These are phyloP conservation scores for Corchorus olitorius DNA, from an alignment of 345 rosid genomes.

Conservation along the genomic window DNA sequence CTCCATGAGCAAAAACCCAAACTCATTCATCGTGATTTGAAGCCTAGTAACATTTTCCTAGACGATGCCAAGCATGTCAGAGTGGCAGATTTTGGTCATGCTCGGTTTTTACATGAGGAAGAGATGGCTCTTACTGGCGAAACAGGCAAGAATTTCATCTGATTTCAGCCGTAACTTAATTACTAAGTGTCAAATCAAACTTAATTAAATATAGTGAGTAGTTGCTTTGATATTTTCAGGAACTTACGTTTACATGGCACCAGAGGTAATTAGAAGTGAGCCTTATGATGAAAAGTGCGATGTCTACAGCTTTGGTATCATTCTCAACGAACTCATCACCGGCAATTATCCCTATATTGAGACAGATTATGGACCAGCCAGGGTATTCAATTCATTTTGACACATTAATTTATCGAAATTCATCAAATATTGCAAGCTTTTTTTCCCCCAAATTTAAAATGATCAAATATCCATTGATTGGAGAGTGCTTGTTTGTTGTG, in stretches of 20 bases:
- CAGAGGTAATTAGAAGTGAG: constrained; percentile 58
- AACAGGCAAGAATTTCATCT: constrained; percentile 40
- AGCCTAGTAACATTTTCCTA: constrained; percentile 63
- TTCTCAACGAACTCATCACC: constrained; percentile 54
- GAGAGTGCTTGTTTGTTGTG: background rate
- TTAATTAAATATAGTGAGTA: no score
- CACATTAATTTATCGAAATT: background rate
- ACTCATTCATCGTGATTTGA: constrained; percentile 66
- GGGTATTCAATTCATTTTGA: constrained; percentile 28
- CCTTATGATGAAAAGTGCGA: constrained; percentile 67
- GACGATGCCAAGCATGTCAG: constrained; percentile 51
- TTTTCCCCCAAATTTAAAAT: no score
- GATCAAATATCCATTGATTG: background rate
- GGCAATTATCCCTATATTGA: constrained; percentile 53
- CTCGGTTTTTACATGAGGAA: constrained; percentile 45
- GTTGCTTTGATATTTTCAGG: constrained; percentile 26
- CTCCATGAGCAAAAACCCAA: constrained; percentile 64
- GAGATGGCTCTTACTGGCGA: constrained; percentile 65
- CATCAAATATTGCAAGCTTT: no score
- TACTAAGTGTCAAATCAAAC: no score
- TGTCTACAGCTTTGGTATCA: constrained; percentile 52
- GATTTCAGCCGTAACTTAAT: no score
- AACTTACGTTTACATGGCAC: constrained; percentile 67
- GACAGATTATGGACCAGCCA: constrained; percentile 41
- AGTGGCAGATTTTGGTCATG: constrained; percentile 72